A percentile compares a stretch with the other conserved stretches of the same genome.
Conservation (phyloP, 139 green algal genomes). For the Chlamydomonas incerta region DNA sequence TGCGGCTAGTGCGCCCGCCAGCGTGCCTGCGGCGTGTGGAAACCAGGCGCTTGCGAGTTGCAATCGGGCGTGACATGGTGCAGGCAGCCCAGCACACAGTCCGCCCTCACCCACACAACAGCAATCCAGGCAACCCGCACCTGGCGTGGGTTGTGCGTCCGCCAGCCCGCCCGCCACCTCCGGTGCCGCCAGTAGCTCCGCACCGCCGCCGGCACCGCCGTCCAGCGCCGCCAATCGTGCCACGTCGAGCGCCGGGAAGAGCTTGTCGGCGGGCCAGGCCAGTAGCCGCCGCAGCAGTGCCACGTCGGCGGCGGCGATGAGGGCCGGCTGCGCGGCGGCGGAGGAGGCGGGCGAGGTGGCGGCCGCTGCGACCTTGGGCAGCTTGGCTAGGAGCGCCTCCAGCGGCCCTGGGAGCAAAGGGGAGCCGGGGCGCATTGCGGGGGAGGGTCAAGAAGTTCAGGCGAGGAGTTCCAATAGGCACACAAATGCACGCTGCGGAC, state of each 20-base stretch:
- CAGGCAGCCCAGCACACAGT: too few species aligned
- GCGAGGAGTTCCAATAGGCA: too few species aligned
- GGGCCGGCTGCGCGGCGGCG: not conserved
- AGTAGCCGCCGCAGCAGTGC: slow-evolving; percentile 66
- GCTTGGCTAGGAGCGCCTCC: slow-evolving; percentile 59
- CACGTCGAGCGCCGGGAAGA: slow-evolving; percentile 86
- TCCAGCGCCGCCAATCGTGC: slow-evolving; percentile 70
- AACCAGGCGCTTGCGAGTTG: too few species aligned
- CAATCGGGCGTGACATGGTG: too few species aligned
- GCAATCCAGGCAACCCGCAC: too few species aligned
- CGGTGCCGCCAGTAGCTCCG: slow-evolving; percentile 8
- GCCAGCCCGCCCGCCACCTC: slow-evolving; percentile 13
- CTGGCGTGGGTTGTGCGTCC: not conserved
- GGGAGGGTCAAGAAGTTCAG: not conserved
- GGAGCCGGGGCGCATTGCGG: too few species aligned
- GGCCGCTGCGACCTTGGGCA: slow-evolving; percentile 38
- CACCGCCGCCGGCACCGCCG: not conserved
- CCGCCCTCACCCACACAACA: too few species aligned
- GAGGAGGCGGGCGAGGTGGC: slow-evolving; percentile 18
- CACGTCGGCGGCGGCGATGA: slow-evolving; percentile 28
- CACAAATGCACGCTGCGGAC: too few species aligned
- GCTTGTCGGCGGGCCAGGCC: slow-evolving; percentile 67
- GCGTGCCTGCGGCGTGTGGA: slow-evolving; percentile 14
- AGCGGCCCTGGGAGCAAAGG: slow-evolving; percentile 48
- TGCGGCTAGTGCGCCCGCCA: slow-evolving; percentile 54